Percentiles rank a stretch among this genome's conserved stretches.
These are phyloP conservation scores for Trichoderma endophyticum DNA, from an alignment of 2,329 filamentous ascomycete genomes.

Conservation along the genomic window DNA sequence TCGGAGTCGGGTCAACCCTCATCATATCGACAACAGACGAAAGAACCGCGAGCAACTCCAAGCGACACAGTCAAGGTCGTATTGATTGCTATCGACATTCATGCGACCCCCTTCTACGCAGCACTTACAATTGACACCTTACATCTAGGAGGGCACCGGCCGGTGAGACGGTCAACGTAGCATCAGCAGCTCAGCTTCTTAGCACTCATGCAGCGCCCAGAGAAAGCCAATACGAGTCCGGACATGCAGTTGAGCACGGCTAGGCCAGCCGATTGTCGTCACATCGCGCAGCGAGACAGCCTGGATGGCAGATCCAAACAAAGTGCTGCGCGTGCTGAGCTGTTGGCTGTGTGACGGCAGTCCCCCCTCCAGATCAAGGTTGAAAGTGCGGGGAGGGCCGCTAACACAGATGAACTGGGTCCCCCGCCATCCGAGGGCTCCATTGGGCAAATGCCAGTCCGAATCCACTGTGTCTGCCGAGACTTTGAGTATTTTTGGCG, in stretches of 20 bases:
- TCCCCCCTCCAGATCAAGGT: neutral
- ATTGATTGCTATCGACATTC: neutral
- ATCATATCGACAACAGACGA: neutral
- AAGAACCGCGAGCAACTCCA: neutral
- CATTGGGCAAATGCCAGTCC: neutral
- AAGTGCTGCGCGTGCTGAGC: neutral
- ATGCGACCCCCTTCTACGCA: neutral
- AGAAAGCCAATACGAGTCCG: neutral
- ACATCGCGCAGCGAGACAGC: neutral
- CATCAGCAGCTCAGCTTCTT: neutral
- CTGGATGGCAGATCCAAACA: neutral
- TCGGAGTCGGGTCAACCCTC: neutral
- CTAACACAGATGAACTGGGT: neutral
- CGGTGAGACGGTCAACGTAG: neutral
- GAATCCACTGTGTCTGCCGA: neutral
- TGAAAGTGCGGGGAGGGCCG: slow-evolving; percentile 10
- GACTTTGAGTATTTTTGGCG: neutral
- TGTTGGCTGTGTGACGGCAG: neutral
- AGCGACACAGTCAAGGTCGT: neutral
- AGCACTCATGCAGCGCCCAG: neutral
- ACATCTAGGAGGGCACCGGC: neutral
- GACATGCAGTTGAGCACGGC: neutral
- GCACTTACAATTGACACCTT: neutral
- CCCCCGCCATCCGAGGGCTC: slow-evolving; percentile 1
- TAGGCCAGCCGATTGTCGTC: slow-evolving; percentile 1